These are phyloP conservation scores for Blastobotrys elegans DNA, from an alignment of 1,139 yeast genomes.

Conservation along the genomic window DNA sequence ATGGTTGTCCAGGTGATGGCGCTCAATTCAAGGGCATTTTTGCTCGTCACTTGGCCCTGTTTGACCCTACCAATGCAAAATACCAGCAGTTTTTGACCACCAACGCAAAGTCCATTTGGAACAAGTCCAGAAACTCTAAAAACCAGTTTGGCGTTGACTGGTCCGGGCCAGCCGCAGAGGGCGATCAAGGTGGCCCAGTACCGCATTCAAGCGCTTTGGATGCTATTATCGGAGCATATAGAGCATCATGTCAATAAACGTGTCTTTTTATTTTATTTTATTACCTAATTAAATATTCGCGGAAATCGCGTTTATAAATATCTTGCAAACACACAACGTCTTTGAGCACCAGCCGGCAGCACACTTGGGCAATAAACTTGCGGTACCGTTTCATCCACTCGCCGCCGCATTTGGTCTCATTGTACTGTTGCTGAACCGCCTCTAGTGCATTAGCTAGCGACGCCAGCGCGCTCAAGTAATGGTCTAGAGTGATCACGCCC, in stretches of 20 bases:
- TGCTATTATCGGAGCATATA: slow-evolving; percentile 5
- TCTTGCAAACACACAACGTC: slow-evolving; percentile 22
- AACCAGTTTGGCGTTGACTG: slow-evolving; percentile 14
- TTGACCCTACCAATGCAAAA: not conserved
- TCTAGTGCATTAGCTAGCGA: slow-evolving; percentile 18
- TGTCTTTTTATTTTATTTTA: not conserved
- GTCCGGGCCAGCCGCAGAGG: slow-evolving; percentile 11
- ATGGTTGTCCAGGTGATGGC: slow-evolving; percentile 16
- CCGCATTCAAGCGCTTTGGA: slow-evolving; percentile 8
- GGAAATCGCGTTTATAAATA: slow-evolving; percentile 22
- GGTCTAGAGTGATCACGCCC: slow-evolving; percentile 10
- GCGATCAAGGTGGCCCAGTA: not conserved
- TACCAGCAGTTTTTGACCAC: slow-evolving; percentile 8
- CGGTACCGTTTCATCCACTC: slow-evolving; percentile 23
- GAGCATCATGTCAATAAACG: not conserved
- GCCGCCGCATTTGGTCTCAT: slow-evolving; percentile 9
- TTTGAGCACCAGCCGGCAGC: slow-evolving; percentile 24
- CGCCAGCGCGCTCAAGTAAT: slow-evolving; percentile 18
- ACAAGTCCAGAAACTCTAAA: slow-evolving; percentile 6
- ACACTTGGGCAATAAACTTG: slow-evolving; percentile 21
- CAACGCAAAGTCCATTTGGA: slow-evolving; percentile 12
- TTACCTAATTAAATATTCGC: slow-evolving; percentile 16
- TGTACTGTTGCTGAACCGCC: slow-evolving; percentile 15
- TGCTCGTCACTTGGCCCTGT: slow-evolving; percentile 16
- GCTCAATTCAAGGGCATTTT: slow-evolving; percentile 21